Base-by-base conservation (phyloP, 208 protist genomes). In the Wallacemonas sp. region DNA sequence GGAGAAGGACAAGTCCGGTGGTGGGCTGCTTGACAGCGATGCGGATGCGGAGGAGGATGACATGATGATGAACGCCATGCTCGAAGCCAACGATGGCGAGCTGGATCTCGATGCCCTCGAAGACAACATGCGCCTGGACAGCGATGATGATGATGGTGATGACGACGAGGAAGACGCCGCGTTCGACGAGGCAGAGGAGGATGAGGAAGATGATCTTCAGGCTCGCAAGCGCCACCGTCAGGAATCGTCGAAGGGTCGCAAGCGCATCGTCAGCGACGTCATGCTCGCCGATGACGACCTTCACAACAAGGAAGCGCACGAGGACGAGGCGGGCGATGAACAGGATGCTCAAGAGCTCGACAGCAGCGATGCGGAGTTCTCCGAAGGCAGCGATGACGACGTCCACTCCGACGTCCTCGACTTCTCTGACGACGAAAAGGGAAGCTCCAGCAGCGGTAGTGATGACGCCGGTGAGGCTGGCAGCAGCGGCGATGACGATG, bases 251-350 rank as follows among this genome's bases (percentile, higher is more conserved):
- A 26, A 36, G 29, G 54, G 44, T 38, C 6, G 61, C 61, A 44
- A 55, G 57, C 36, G 36, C 19, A 23, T 44, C 3, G n/a, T 38
- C 6, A 49, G 27, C 8, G 48, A 47, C 9, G 72, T 68, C 17
- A 78, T 82, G 76, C 43, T 82, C 44, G 76, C 77, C 21, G 77
- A 78, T 52, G 69, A 16, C 23, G 14, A 8, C 2, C 38, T 8
- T 8, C 21, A 3, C 43, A 62, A 66, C 47, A 44, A 21, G 0
- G 72, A 76, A n/a, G n/a, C n/a, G n/a, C n/a, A n/a, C n/a, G n/a
- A n/a, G n/a, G n/a, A n/a, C n/a, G n/a, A n/a, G 14, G 69, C 71
- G 52, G 75, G 74, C 1, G 80, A 81, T 19, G 80, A 85, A 14
- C 70, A 78, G 9, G 48, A 63, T 61, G 65, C 54, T 2, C 26